phyloP scores from a whole-genome alignment of 1,284 basidiomycete genomes.

The Exobasidium cylindrosporum region DNA sequence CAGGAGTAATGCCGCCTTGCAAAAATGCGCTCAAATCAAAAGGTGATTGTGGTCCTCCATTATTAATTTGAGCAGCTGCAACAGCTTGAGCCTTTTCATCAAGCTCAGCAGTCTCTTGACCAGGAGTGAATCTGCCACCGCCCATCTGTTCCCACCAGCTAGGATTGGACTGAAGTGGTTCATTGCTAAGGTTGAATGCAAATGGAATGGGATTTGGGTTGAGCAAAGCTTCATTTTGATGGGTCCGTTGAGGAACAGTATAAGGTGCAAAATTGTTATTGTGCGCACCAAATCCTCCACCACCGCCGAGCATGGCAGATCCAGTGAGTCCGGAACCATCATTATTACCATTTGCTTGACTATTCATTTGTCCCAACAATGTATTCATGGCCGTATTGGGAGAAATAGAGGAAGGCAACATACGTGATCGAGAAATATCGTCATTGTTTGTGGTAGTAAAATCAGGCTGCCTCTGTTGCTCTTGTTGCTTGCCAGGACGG shows the following conservation, averaged over 20 bases:
- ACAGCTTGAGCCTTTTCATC: conserved; percentile 49
- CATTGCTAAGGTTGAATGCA: conserved; percentile 44
- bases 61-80: conserved; percentile 27
- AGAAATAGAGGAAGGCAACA: not conserved
- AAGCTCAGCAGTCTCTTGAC: conserved; percentile 32
- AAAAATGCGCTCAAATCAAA: conserved; percentile 47
- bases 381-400: not conserved
- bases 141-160: conserved; percentile 46
- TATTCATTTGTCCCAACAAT: not conserved
- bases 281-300: conserved; percentile 26
- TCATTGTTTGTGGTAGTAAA: not conserved
- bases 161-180: conserved; percentile 32
- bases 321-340: conserved; percentile 19
- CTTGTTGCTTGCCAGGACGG: conserved; percentile 9
- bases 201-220: conserved; percentile 51
- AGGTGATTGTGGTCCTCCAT: conserved; percentile 26
- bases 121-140: conserved; percentile 28
- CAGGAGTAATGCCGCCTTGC: conserved; percentile 39
- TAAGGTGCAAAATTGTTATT: conserved; percentile 11
- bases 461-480: conserved; percentile 2
- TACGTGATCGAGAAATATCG: not conserved
- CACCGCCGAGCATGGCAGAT: conserved; percentile 35
- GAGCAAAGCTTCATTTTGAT: conserved; percentile 46
- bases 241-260: conserved; percentile 35
- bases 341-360: not conserved